Base-by-base conservation (phyloP, 2,329 filamentous ascomycete species). In the Byssoonygena ceratinophila region DNA sequence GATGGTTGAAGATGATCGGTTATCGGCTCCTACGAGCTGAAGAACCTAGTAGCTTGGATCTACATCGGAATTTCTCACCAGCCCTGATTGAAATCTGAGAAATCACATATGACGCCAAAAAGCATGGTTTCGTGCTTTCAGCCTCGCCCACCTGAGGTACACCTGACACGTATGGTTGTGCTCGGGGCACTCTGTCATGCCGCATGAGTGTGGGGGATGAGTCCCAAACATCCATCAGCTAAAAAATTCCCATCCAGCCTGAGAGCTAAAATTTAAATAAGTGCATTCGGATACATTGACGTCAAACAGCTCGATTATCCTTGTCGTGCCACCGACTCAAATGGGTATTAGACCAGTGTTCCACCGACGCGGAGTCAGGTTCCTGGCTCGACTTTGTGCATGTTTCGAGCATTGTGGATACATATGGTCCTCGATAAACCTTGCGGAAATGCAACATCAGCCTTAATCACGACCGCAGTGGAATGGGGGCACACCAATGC, bases 401-500 rank as follows among this genome's bases (percentile, higher is more conserved):
- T 34, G 11, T 27, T 43, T 16, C 36, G 47, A 31, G 37, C 20
- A n/a, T 5, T 29, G 39, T 43, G 25, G 6, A 20, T 4, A n/a
- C n/a, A 39, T 20, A 5, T 18, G n/a, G 36, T 4, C 25, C 25
- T 20, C 1, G 12, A 29, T 14, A 18, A 37, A 37, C 16, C 31
- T 18, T 47, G 11, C 16, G 18, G 45, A 25, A 47, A 51, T 37
- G 39, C 49, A 51, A 36, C 12, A 20, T 23, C 40, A 14, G 49
- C 39, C 49, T 51, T 45, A 37, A 51, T 51, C 39, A n/a, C 8
- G 40, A 51, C 16, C 20, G 18, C 29, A 32, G 36, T 41, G 36
- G 25, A n/a, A 32, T 32, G 2, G 25, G 5, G 9, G 11, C n/a
- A 45, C 16, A 14, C 27, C 43, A 29, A 45, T 29, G 23, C 43